Base-by-base conservation (phyloP, 257 asterid genomes). In the Linaria vulgaris region DNA sequence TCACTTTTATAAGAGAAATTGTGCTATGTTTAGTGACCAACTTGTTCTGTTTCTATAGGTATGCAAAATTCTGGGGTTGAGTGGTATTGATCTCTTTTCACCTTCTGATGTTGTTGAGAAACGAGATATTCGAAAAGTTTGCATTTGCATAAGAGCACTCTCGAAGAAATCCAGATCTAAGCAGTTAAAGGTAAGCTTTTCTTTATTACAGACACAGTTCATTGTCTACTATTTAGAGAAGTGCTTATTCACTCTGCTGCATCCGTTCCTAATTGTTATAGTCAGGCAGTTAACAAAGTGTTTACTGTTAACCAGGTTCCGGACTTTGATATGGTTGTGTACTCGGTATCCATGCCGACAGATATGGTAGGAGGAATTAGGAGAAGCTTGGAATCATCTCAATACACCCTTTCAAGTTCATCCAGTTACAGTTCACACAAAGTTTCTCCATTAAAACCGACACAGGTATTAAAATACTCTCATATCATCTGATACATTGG, bases 71-170 rank as follows among this genome's bases (percentile, higher is more conserved):
- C 49, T 90, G 78, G 97, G 97, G 57, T 79, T 90, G 85, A 80
- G 85, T 73, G 90, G 96, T 61, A 90, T 90, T 19, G 97, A 90
- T 75, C 96, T 90, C 69, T 85, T 90, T 74, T 90, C 97, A 27
- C 97, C 97, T 52, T 82, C 97, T 0, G 97, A 90, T 82, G 96
- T 88, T 61, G 96, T 90, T 63, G 97, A 90, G 86, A 88, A 80
- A 73, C 72, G 84, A 70, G 71, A 90, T 67, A 75, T 66, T 43
- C 76, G 97, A 61, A 88, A 88, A 78, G 95, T 90, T 64, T 90
- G 97, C 84, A 85, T 88, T 77, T 90, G 97, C 78, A 69, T 90
- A 63, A 70, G 97, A 70, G 83, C 95, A 44, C 83, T 90, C 63
- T 90, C 96, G 12, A 90, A 84, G 80, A 85, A 85, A 79, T 85